These are phyloP conservation scores for Saccharomyces paradoxus DNA, from an alignment of 805 yeast genomes.

Conservation along the genomic window DNA sequence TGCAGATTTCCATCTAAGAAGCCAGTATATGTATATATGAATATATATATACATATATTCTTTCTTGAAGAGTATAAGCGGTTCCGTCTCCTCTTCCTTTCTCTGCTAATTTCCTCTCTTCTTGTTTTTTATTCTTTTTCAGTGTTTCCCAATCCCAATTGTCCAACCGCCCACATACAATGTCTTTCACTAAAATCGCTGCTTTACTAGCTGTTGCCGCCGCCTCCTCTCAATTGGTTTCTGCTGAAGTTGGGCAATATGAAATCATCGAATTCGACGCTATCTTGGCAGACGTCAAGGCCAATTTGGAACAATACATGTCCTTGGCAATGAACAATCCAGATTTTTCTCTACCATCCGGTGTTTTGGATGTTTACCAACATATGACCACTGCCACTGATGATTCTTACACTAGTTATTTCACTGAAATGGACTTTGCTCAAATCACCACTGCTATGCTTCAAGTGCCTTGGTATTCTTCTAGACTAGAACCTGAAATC, in stretches of 20 bases:
- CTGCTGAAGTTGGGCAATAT: slow-evolving; percentile 8
- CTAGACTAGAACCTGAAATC: slow-evolving; percentile 21
- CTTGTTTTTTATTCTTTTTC: neutral
- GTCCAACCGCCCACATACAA: neutral
- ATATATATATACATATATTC: neutral
- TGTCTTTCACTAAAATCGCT: slow-evolving; percentile 13
- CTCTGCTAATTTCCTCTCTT: neutral
- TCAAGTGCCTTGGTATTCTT: slow-evolving; percentile 32
- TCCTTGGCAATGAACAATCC: slow-evolving; percentile 14
- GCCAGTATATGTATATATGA: neutral
- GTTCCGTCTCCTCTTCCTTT: neutral
- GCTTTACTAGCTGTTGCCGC: slow-evolving; percentile 14
- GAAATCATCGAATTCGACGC: slow-evolving; percentile 21
- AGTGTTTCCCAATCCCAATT: neutral
- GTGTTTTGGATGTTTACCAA: slow-evolving; percentile 18
- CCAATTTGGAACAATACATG: slow-evolving; percentile 16
- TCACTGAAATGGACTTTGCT: slow-evolving; percentile 22
- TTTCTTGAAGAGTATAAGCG: neutral
- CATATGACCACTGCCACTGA: slow-evolving; percentile 31
- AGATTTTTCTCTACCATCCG: slow-evolving; percentile 16
- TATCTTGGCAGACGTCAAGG: slow-evolving; percentile 17
- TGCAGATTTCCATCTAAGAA: neutral
- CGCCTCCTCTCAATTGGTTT: slow-evolving; percentile 4
- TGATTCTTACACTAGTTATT: slow-evolving; percentile 31
- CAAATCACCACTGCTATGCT: slow-evolving; percentile 27